Conservation (phyloP, 2,329 filamentous ascomycete species). For the Talaromyces sp. region DNA sequence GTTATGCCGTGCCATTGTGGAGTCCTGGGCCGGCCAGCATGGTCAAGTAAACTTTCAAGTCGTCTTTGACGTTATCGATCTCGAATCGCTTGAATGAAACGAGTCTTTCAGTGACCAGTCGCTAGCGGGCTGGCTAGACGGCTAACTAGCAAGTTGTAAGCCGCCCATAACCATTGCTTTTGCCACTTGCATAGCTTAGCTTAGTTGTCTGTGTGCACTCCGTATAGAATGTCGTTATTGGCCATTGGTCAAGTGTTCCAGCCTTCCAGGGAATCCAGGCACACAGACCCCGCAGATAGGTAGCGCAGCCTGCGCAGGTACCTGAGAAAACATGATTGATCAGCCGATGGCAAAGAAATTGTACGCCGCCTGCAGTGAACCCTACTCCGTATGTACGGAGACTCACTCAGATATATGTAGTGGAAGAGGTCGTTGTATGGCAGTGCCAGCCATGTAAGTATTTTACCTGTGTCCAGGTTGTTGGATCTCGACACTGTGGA, state of each 20-base stretch:
- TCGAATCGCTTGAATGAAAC: not conserved
- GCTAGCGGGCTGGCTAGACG: not conserved
- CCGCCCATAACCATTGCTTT: not conserved
- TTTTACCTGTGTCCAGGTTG: not conserved
- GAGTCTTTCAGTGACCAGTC: not conserved
- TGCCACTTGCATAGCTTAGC: not conserved
- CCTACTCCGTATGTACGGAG: not conserved
- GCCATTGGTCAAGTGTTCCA: too few relatives aligned
- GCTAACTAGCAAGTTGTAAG: not conserved
- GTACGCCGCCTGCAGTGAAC: not conserved
- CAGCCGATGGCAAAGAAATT: not conserved
- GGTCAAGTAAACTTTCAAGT: not conserved
- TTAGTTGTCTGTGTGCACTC: too few relatives aligned
- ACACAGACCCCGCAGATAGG: not conserved
- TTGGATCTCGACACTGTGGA: not conserved
- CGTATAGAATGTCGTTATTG: not conserved
- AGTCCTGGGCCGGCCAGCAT: not conserved
- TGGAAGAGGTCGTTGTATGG: too few relatives aligned
- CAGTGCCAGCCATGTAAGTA: not conserved
- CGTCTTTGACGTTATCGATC: not conserved
- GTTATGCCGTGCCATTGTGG: conserved; percentile 8
- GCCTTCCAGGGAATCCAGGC: not conserved
- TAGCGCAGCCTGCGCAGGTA: too few relatives aligned
- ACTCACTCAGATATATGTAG: too few relatives aligned
- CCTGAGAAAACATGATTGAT: not conserved